Evolutionary conservation across 148 eudicot genomes (phyloP), one percentile per base, ranked within the genome.

Genomic region (Fagopyrum tataricum): DNA sequence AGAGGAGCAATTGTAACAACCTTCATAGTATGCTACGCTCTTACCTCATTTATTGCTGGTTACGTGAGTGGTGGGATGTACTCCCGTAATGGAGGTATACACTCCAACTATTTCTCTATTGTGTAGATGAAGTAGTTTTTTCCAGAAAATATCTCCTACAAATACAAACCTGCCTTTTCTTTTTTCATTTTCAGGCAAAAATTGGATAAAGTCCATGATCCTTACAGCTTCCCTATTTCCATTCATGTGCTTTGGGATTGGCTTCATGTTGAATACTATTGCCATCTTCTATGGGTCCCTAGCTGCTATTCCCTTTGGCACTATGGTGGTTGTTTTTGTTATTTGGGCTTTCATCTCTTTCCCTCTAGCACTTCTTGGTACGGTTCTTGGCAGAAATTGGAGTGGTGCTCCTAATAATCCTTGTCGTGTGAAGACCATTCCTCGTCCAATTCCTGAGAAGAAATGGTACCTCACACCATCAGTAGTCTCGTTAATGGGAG

Each of bases 31-130:
- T 91, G 93, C 71, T 91, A 91, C 81, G 97, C 97, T 58, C 78
- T 92, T 72, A 92, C 97, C 66, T 92, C 97, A 44, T 85, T 92
- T 69, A 84, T 92, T 77, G 82, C 96, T 8, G 97, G 97, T 49
- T 92, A 90, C 44, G 96, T 92, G 39, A 92, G 97, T 76, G 91
- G 97, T 62, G 96, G 96, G 78, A 88, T 92, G 92, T 90, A 92
- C 73, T 88, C 96, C 31, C 93, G 93, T 56, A 80, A 85, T 56
- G 96, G 96, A 40, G 96, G 96, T 88, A 82, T 76, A 31, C 37
- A 31, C 37, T 31, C 37, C 37, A 31, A 31, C 24, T 20, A 1
- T 20, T 55, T 20, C 61, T 55, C 21, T 18, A 1, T 18, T 47
- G 51, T 11, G 51, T 47, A 8, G n/a, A 51, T 51, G 18, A 3